Conservation (phyloP, 2,329 filamentous ascomycete species). For the Ceratocystis huliohia region DNA sequence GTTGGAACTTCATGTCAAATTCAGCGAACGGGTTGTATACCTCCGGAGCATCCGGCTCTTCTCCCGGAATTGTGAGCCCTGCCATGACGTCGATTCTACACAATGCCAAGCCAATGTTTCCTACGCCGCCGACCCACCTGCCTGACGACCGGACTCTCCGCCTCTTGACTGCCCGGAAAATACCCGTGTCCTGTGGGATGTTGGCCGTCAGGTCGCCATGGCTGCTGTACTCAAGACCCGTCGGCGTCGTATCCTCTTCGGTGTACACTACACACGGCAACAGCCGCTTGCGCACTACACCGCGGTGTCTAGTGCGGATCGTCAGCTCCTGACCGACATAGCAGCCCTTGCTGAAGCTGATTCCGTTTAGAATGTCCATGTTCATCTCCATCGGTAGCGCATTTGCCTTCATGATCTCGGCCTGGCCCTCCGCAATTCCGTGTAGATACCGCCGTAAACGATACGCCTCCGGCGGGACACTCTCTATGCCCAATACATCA, state of each 20-base stretch:
- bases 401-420: constrained; percentile 57
- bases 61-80: constrained; percentile 55
- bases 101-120: constrained; percentile 75
- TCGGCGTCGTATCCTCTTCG: constrained; percentile 26
- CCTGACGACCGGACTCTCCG: constrained; percentile 51
- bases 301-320: constrained; percentile 86
- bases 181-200: constrained; percentile 36
- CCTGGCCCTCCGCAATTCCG: constrained; percentile 74
- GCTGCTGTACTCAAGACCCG: constrained; percentile 37
- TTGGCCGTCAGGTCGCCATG: constrained; percentile 27
- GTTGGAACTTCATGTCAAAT: constrained; percentile 41
- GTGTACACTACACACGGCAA: constrained; percentile 65
- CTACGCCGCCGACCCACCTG: constrained; percentile 65
- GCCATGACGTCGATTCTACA: constrained; percentile 90
- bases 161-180: constrained; percentile 36
- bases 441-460: constrained; percentile 62
- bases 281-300: constrained; percentile 82
- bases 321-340: constrained; percentile 96
- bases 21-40: constrained; percentile 49
- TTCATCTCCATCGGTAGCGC: constrained; percentile 82
- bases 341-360: constrained; percentile 92
- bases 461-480: constrained; percentile 49
- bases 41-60: constrained; percentile 45
- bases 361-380: constrained; percentile 69
- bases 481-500: constrained; percentile 34